A percentile compares a stretch with the other conserved stretches of the same genome.
Conservation (phyloP, 2,329 filamentous ascomycete genomes). For the Phyllachora maydis region DNA sequence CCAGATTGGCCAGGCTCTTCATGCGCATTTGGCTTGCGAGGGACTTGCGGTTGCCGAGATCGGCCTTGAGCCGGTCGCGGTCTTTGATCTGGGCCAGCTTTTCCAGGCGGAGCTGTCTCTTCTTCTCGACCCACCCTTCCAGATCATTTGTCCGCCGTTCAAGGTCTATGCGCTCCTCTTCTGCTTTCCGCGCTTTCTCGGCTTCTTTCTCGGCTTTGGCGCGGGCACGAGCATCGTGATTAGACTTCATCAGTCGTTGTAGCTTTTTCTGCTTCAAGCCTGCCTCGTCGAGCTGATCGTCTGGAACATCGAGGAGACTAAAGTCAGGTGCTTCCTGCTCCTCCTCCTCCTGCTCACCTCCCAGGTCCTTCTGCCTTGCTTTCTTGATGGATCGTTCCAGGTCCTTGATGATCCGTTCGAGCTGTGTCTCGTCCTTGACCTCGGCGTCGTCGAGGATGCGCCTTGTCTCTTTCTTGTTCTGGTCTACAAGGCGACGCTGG, state of each 20-base stretch:
- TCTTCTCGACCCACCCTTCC: slow-evolving; percentile 71
- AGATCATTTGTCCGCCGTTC: slow-evolving; percentile 71
- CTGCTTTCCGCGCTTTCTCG: slow-evolving; percentile 66
- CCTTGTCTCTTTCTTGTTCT: slow-evolving; percentile 81
- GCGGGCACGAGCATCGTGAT: slow-evolving; percentile 79
- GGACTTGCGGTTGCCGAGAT: slow-evolving; percentile 90
- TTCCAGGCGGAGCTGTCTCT: slow-evolving; percentile 49
- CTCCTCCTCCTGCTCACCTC: slow-evolving; percentile 58
- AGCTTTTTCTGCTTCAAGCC: slow-evolving; percentile 81
- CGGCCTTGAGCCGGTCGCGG: slow-evolving; percentile 76
- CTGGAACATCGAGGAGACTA: slow-evolving; percentile 69
- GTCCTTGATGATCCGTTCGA: slow-evolving; percentile 72
- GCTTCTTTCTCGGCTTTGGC: slow-evolving; percentile 92
- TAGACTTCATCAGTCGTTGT: slow-evolving; percentile 82
- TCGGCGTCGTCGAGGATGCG: slow-evolving; percentile 77
- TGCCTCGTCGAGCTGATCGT: slow-evolving; percentile 85
- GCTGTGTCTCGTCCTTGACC: slow-evolving; percentile 70
- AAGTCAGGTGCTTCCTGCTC: slow-evolving; percentile 69
- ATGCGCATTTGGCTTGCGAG: slow-evolving; percentile 92
- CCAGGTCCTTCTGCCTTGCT: slow-evolving; percentile 82
- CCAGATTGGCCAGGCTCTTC: slow-evolving; percentile 93
- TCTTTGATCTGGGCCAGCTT: slow-evolving; percentile 77
- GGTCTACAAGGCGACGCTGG: slow-evolving; percentile 47
- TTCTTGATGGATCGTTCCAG: slow-evolving; percentile 80
- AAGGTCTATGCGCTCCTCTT: slow-evolving; percentile 66